phyloP scores from a whole-genome alignment of 108 stramenopile species.

The Epipyxis sp. region DNA sequence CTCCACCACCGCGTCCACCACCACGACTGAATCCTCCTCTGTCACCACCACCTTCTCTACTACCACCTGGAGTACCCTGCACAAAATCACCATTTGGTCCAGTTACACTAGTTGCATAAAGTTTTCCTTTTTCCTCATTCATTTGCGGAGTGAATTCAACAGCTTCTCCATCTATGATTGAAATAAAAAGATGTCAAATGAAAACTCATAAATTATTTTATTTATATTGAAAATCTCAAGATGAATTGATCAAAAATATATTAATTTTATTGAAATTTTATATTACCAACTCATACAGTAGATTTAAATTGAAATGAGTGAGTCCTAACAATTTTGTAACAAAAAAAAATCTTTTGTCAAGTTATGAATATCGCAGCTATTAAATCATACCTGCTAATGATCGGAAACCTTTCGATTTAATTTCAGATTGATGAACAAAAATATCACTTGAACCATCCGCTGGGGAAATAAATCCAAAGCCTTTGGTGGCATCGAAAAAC shows the following conservation, averaged over 20 bases:
- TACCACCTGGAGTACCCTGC: too few relatives aligned
- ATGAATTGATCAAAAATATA: not conserved
- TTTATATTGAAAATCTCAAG: not conserved
- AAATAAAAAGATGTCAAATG: not conserved
- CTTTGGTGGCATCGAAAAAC: conserved; percentile 41
- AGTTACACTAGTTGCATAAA: conserved; percentile 23
- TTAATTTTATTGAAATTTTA: too few relatives aligned
- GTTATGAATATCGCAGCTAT: too few relatives aligned
- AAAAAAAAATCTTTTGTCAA: too few relatives aligned
- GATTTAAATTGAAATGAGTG: too few relatives aligned
- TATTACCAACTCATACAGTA: too few relatives aligned
- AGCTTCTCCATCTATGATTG: conserved; percentile 4
- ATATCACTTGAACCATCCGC: conserved; percentile 23
- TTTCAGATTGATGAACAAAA: conserved; percentile 38
- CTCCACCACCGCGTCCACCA: too few relatives aligned
- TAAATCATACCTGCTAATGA: too few relatives aligned
- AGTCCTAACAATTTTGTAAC: too few relatives aligned
- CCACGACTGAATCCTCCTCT: too few relatives aligned
- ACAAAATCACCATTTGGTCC: conserved; percentile 15
- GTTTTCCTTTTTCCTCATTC: not conserved
- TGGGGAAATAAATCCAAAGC: conserved; percentile 42
- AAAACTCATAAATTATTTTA: too few relatives aligned
- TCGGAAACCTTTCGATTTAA: conserved; percentile 27
- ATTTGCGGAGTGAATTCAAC: not conserved
- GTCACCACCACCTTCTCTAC: too few relatives aligned